These are phyloP conservation scores for Lasiodiplodia gonubiensis DNA, from an alignment of 2,329 filamentous ascomycete species.

Conservation along the genomic window DNA sequence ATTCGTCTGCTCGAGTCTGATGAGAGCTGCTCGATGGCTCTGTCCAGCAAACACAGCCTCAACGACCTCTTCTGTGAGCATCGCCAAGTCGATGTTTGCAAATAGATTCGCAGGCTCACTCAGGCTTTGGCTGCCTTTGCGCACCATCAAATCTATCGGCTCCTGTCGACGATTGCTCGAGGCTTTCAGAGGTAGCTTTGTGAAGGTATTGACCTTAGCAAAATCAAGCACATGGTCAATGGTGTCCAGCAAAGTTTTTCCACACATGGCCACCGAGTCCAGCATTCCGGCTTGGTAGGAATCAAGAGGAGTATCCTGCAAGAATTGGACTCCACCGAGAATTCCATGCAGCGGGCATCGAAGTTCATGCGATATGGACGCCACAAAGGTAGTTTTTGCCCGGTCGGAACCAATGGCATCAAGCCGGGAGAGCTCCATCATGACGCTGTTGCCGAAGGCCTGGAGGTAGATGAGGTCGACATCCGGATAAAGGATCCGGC, in stretches of 20 bases:
- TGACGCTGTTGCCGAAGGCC: slow-evolving; percentile 45
- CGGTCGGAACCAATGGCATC: slow-evolving; percentile 46
- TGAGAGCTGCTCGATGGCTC: background rate
- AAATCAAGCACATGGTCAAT: slow-evolving; percentile 52
- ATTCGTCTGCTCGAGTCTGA: slow-evolving; percentile 11
- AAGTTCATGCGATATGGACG: slow-evolving; percentile 66
- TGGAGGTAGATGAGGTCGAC: slow-evolving; percentile 47
- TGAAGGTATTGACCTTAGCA: slow-evolving; percentile 47
- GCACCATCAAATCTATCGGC: slow-evolving; percentile 28
- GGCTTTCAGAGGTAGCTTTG: slow-evolving; percentile 33
- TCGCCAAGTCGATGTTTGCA: slow-evolving; percentile 43
- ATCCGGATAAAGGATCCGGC: slow-evolving; percentile 45
- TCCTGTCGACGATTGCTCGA: slow-evolving; percentile 45
- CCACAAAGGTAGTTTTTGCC: slow-evolving; percentile 64
- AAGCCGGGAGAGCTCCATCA: slow-evolving; percentile 47
- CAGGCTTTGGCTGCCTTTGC: slow-evolving; percentile 43
- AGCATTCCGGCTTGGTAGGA: slow-evolving; percentile 39
- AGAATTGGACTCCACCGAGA: slow-evolving; percentile 54
- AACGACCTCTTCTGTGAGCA: slow-evolving; percentile 45
- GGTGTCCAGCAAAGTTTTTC: slow-evolving; percentile 48
- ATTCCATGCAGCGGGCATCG: slow-evolving; percentile 67
- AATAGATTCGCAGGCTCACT: background rate
- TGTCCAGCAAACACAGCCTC: slow-evolving; percentile 38
- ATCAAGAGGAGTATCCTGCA: slow-evolving; percentile 51
- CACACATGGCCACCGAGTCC: slow-evolving; percentile 47